Evolutionary conservation across 1,284 basidiomycete genomes (phyloP), one percentile per base, ranked within the genome.

Genomic region (Uromyces viciae-fabae): DNA sequence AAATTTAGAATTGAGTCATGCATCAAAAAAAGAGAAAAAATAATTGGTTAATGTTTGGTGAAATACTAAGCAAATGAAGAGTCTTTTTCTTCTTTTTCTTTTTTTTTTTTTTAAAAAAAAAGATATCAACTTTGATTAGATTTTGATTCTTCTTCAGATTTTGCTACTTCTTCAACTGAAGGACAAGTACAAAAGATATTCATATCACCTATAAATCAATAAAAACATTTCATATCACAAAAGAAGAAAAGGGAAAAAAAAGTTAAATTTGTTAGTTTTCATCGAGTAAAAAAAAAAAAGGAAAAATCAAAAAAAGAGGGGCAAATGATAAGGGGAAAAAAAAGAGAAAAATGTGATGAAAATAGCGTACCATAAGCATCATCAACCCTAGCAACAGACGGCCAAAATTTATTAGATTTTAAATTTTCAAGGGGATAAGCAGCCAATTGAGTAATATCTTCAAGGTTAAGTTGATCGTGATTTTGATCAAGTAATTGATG

Each of bases 331-430:
- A 28, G 9, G n/a, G 28, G 46, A 31, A 3, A 54, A 8, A 28
- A 8, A 36, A 33, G 31, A 28, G n/a, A 49, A 19, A n/a, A 19
- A 72, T 1, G 31, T n/a, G 49, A 72, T 7, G 46, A 56, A 56
- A n/a, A 62, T n/a, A n/a, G n/a, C 78, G 56, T n/a, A 81, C 78
- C 78, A 38, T 81, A 81, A 25, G 78, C 92, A 88, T 98, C 95
- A 85, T 97, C 94, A 75, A 98, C 90, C 77, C 95, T 89, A 15
- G 92, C 92, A 68, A 95, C 93, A 11, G 92, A 90, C 1, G 95
- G 94, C 95, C 95, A 97, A 88, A 97, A 95, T 87, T 98, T 98
- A 88, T 90, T 92, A 86, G 92, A 91, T 74, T 88, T 88, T 62
- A 98, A 88, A 88, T 90, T 92, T 38, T 91, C 88, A 82, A 93